Percentiles rank a stretch among this genome's conserved stretches.
Evolutionary conservation across 1,139 yeast species (phyloP).

Genomic region (Debaryomyces psychrophilus): DNA sequence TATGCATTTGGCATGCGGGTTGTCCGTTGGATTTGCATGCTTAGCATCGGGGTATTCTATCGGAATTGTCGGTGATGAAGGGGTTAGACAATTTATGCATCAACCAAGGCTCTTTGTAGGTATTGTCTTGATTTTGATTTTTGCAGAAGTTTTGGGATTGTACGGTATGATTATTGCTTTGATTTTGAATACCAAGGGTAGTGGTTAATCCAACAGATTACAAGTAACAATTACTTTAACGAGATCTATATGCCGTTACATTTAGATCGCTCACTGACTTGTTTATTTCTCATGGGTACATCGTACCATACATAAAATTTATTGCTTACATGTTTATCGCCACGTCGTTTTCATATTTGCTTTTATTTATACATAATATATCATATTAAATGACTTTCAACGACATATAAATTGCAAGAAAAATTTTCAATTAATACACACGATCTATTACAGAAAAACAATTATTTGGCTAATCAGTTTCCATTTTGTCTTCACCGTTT

Average conservation of each 20-base stretch:
- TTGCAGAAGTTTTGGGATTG: conserved; percentile 97
- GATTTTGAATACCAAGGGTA: conserved; percentile 86
- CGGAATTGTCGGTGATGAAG: conserved; percentile 98
- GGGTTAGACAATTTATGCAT: conserved; percentile 95
- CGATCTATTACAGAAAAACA: conserved; percentile 2
- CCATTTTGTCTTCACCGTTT: conserved; percentile 49
- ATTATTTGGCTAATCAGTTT: conserved; percentile 37
- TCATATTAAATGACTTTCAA: conserved; percentile 1
- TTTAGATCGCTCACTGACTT: neutral
- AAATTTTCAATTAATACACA: conserved; percentile 7
- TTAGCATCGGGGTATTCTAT: conserved; percentile 98
- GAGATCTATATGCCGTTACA: neutral
- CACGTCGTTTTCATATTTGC: conserved; percentile 1
- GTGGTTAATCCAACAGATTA: conserved; percentile 39
- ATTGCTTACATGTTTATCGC: neutral
- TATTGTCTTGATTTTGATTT: conserved; percentile 94
- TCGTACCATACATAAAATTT: neutral
- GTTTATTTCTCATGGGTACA: conserved; percentile 1
- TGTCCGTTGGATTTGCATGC: conserved; percentile 94
- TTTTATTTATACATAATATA: conserved; percentile 1
- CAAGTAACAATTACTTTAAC: neutral
- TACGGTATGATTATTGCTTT: conserved; percentile 94
- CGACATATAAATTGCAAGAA: neutral
- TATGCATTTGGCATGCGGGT: conserved; percentile 95
- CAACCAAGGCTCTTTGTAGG: conserved; percentile 98